These are phyloP conservation scores for Hypomontagnella monticulosa DNA, from an alignment of 495 filamentous ascomycete genomes.

Conservation along the genomic window DNA sequence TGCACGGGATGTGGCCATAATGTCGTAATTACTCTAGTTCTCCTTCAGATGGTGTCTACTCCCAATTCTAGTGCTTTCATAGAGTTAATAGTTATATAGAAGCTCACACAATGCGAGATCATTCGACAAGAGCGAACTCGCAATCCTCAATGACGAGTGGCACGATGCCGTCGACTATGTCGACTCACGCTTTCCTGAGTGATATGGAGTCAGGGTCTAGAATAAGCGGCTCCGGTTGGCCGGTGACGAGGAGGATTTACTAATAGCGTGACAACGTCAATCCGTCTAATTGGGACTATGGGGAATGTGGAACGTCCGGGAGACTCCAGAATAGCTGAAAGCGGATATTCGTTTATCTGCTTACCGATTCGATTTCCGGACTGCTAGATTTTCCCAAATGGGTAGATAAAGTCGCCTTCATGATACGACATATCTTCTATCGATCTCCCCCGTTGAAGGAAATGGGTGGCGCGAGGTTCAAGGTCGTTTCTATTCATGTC, in stretches of 20 bases:
- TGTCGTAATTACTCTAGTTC: neutral
- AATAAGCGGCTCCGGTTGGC: conserved; percentile 6
- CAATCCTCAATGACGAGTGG: conserved; percentile 1
- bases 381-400: conserved; percentile 29
- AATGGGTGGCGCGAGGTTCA: too few species aligned
- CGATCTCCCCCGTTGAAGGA: too few species aligned
- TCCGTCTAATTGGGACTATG: conserved; percentile 26
- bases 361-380: conserved; percentile 2
- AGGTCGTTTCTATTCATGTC: too few species aligned
- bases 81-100: conserved; percentile 3
- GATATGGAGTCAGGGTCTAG: neutral
- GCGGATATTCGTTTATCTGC: neutral
- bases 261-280: conserved; percentile 12
- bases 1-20: conserved; percentile 31
- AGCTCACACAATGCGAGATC: neutral
- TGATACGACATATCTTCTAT: too few species aligned
- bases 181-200: conserved; percentile 5
- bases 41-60: neutral
- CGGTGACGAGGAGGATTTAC: conserved; percentile 19
- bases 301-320: conserved; percentile 9
- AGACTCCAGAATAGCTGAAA: neutral
- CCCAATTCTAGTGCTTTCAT: neutral
- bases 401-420: neutral
- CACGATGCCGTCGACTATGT: conserved; percentile 21
- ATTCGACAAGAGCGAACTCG: neutral